phyloP scores from a whole-genome alignment of 164 flowering plant species.

The Stephania cephalantha region DNA sequence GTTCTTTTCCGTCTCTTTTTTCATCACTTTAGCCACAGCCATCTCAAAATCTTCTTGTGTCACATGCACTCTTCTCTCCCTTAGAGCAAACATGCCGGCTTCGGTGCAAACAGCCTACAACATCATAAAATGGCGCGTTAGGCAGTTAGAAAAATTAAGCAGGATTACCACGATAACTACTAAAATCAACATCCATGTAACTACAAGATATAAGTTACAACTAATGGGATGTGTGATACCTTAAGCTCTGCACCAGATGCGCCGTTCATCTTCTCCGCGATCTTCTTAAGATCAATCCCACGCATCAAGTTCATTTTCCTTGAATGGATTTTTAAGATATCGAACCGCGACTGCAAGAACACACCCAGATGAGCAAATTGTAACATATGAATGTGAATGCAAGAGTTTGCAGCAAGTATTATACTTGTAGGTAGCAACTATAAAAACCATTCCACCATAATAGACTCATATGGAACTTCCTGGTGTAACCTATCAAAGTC shows the following conservation, averaged over 20 bases:
- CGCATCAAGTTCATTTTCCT: slow-evolving; percentile 98
- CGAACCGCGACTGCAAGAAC: slow-evolving; percentile 64
- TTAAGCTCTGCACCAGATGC: slow-evolving; percentile 99
- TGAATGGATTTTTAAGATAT: slow-evolving; percentile 91
- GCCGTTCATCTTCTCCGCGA: slow-evolving; percentile 97
- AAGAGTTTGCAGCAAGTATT: not conserved
- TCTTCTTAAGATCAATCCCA: slow-evolving; percentile 94
- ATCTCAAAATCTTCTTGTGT: slow-evolving; percentile 98
- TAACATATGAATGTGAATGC: not conserved
- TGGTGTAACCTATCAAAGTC: not conserved
- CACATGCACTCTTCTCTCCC: slow-evolving; percentile 95
- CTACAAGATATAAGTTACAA: not conserved
- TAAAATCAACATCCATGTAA: no score
- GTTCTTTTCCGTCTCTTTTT: slow-evolving; percentile 95
- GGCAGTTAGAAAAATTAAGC: not conserved
- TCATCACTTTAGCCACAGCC: slow-evolving; percentile 99
- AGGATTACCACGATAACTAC: not conserved
- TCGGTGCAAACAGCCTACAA: slow-evolving; percentile 95
- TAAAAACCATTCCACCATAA: not conserved
- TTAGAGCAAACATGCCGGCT: slow-evolving; percentile 97
- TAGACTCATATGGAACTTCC: no score
- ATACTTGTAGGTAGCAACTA: not conserved
- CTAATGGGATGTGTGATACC: slow-evolving; percentile 33
- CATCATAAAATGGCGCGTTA: not conserved
- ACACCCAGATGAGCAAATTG: not conserved